Evolutionary conservation across 257 asterid genomes (phyloP), one percentile per base, ranked within the genome.

Genomic region (Salvia hispanica): DNA sequence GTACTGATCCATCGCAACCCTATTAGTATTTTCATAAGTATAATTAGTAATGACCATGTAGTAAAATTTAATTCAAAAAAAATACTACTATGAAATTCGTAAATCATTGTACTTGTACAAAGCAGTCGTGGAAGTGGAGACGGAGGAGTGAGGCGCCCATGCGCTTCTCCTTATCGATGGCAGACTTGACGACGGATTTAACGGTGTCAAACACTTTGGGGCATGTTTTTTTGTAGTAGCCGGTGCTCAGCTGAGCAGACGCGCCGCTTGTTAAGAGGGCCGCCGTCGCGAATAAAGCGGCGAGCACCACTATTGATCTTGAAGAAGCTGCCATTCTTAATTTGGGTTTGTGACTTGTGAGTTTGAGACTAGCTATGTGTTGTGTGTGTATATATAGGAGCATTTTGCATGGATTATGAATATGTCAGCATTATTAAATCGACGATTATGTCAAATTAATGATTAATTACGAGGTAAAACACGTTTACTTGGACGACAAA

Each of bases 1-100:
- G 77, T 37, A 86, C 18, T 0, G 92, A 86, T 33, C 78, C 92
- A 52, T 86, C 92, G 46, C 92, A 86, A 3, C 92, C 92, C 92
- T 86, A 40, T 8, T 5, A 6, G 7, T 8, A 7, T 51, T 16
- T 5, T 15, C 55, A 36, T 36, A 25, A 25, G 31, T 25, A 25
- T 25, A 25, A 25, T 25, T 25, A 25, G 31, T 25, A 25, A 25
- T 25, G 31, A 25, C 31, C 31, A 25, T 25, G 3, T 25, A 18
- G 21, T 1, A 25, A 25, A 25, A 25, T 25, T 25, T 25, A 25
- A 2, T 25, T 25, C 0, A 0, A 39, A 8, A 39, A 39, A 39
- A 39, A 39, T 39, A 25, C 31, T 25, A 25, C 3, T 25, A 6
- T 1, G 7, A 39, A 39, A 39, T 1, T 6, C 7, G 43, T 5